phyloP scores from a whole-genome alignment of 2,329 filamentous ascomycete genomes.

The Blastomyces percursus region DNA sequence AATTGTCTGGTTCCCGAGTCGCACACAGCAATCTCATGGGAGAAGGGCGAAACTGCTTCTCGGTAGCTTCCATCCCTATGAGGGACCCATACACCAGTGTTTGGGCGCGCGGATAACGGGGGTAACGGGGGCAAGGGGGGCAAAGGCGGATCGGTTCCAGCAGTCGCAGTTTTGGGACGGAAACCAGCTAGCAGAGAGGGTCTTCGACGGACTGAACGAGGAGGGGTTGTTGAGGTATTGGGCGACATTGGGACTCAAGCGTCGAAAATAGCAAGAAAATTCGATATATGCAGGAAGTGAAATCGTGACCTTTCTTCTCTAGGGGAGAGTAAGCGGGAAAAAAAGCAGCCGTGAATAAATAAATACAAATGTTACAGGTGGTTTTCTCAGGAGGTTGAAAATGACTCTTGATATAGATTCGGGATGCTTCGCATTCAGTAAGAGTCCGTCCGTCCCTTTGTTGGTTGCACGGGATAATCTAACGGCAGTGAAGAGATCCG shows the following conservation, averaged over 20 bases:
- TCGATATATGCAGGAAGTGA: neutral
- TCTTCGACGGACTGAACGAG: conserved; percentile 16
- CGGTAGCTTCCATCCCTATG: conserved; percentile 9
- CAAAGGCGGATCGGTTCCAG: conserved; percentile 15
- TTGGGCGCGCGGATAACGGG: conserved; percentile 6
- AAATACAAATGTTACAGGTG: neutral
- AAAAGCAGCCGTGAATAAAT: neutral
- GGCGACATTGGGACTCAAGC: conserved; percentile 8
- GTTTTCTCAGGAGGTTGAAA: neutral
- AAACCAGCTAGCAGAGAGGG: conserved; percentile 30
- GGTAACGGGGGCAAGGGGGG: conserved; percentile 1
- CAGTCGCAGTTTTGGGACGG: conserved; percentile 32
- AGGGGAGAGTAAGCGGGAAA: neutral
- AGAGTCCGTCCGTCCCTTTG: neutral
- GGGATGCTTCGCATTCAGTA: neutral
- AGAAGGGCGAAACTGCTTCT: conserved; percentile 9
- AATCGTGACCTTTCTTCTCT: neutral
- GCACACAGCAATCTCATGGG: conserved; percentile 7
- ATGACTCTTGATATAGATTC: neutral
- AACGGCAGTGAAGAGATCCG: neutral
- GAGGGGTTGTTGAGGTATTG: conserved; percentile 1
- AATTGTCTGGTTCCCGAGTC: neutral
- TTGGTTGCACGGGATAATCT: neutral
- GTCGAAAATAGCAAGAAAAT: neutral
- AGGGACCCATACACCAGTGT: conserved; percentile 12